Percentiles rank a stretch among this genome's conserved stretches.
Conservation (phyloP, 768 basidiomycete species). For the Cystobasidium ongulense region DNA sequence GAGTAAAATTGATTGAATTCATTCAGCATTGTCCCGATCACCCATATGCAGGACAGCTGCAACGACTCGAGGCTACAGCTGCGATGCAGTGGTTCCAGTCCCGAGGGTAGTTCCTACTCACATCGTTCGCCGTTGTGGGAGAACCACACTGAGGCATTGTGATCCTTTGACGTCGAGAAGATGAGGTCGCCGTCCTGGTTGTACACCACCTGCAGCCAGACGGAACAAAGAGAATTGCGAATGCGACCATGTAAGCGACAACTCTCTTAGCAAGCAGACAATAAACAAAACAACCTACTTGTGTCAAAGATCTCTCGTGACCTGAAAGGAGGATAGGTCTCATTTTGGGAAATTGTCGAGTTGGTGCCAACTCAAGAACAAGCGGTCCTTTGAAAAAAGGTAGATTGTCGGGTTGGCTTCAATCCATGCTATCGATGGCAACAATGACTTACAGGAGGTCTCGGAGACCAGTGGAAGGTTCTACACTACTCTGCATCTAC, state of each 20-base stretch:
- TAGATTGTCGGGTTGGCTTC: background rate
- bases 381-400: background rate
- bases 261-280: background rate
- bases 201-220: conserved; percentile 60
- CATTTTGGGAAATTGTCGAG: background rate
- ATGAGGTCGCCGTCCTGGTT: conserved; percentile 92
- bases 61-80: background rate
- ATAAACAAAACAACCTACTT: background rate
- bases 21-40: background rate
- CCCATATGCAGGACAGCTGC: background rate
- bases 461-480: too few relatives aligned
- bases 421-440: background rate
- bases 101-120: background rate
- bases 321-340: conserved; percentile 5
- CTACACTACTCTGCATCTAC: too few relatives aligned
- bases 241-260: too few relatives aligned
- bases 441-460: too few relatives aligned
- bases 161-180: conserved; percentile 92
- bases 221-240: background rate
- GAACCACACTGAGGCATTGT: conserved; percentile 83
- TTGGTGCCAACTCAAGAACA: background rate
- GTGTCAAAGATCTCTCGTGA: background rate
- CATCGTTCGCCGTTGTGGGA: conserved; percentile 88
- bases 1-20: background rate
- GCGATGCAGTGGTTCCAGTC: background rate